Percentiles rank a stretch among this genome's conserved stretches.
Evolutionary conservation across 2,329 filamentous ascomycete species (phyloP).

Genomic region (Penicillium sp.): DNA sequence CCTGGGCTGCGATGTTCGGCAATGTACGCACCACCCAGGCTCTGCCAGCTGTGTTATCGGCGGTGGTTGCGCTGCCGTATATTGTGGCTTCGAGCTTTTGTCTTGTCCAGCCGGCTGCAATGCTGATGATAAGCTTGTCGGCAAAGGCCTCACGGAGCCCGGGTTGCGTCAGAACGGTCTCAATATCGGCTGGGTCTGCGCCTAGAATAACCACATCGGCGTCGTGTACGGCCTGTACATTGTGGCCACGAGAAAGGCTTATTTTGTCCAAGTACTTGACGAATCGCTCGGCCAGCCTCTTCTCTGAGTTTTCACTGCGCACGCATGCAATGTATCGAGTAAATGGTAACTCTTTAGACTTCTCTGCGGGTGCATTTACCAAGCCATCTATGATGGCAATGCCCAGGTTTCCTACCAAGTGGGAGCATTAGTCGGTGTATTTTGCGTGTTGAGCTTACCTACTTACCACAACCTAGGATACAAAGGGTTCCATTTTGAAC

Average conservation of each 20-base stretch:
- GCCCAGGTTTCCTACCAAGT: constrained; percentile 36
- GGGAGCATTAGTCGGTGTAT: neutral
- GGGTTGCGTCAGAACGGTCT: constrained; percentile 34
- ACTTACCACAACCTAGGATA: constrained; percentile 20
- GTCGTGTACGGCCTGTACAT: constrained; percentile 31
- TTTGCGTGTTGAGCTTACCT: neutral
- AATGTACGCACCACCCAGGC: constrained; percentile 41
- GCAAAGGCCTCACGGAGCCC: constrained; percentile 40
- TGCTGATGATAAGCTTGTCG: constrained; percentile 51
- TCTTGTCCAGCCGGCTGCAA: constrained; percentile 51
- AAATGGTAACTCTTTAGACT: constrained; percentile 20
- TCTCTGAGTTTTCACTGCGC: constrained; percentile 36
- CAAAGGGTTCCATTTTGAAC: constrained; percentile 13
- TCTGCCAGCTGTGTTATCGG: constrained; percentile 12
- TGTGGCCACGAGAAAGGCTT: constrained; percentile 35
- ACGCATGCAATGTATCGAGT: constrained; percentile 43
- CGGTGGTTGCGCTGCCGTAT: constrained; percentile 23
- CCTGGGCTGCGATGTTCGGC: constrained; percentile 46
- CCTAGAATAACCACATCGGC: constrained; percentile 47
- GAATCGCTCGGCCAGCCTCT: constrained; percentile 33
- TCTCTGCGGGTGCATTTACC: constrained; percentile 17
- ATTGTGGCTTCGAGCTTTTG: constrained; percentile 38
- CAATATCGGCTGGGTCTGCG: constrained; percentile 47
- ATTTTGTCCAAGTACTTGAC: constrained; percentile 27
- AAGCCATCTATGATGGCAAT: constrained; percentile 38